Conservation (phyloP, 306 rosid species). For the Lathyrus oleraceus region DNA sequence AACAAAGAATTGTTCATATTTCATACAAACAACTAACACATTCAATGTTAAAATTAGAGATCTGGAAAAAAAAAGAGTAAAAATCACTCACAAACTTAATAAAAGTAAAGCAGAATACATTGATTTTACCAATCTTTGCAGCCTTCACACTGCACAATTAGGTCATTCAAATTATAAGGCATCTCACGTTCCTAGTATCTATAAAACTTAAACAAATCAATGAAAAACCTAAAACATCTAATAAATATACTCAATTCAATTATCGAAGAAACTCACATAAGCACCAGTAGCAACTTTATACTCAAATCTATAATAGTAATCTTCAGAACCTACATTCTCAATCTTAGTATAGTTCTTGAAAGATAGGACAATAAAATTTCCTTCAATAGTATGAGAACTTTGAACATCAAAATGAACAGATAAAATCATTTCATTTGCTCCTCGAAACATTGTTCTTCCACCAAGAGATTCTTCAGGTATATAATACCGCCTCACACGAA, state of each 20-base stretch:
- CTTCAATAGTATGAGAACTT: slow-evolving; percentile 86
- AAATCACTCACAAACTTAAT: not conserved
- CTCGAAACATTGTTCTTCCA: slow-evolving; percentile 80
- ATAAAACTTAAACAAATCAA: slow-evolving; percentile 35
- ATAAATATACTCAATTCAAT: slow-evolving; percentile 3
- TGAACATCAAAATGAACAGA: slow-evolving; percentile 77
- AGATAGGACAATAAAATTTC: slow-evolving; percentile 71
- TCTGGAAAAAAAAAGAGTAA: not conserved
- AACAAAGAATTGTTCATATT: not conserved
- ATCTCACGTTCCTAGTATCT: slow-evolving; percentile 93
- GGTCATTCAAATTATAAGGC: slow-evolving; percentile 94
- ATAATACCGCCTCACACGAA: slow-evolving; percentile 80
- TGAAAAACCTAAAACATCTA: not conserved
- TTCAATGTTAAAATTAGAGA: slow-evolving; percentile 7
- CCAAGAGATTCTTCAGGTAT: slow-evolving; percentile 90
- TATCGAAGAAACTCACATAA: slow-evolving; percentile 61
- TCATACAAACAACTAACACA: slow-evolving; percentile 6
- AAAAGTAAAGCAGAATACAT: slow-evolving; percentile 36
- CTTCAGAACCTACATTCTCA: slow-evolving; percentile 82
- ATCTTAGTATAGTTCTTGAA: slow-evolving; percentile 85
- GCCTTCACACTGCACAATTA: slow-evolving; percentile 93
- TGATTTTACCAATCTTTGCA: slow-evolving; percentile 87
- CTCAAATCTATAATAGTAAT: slow-evolving; percentile 82
- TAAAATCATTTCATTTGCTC: slow-evolving; percentile 73
- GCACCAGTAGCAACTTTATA: slow-evolving; percentile 89